These are phyloP conservation scores for Cyberlindnera mycetangii DNA, from an alignment of 805 yeast genomes.

Conservation along the genomic window DNA sequence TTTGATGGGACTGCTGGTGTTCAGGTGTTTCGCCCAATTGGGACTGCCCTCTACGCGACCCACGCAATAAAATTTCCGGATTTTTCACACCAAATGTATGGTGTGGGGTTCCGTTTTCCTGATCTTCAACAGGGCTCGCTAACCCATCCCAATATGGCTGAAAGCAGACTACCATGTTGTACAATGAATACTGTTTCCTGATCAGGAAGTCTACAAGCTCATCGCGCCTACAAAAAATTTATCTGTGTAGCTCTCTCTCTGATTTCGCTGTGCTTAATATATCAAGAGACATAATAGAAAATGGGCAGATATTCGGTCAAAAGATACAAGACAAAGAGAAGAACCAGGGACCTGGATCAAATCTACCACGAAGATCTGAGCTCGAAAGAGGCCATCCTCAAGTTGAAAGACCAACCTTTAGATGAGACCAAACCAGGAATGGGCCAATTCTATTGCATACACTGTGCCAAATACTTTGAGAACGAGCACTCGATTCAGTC, in stretches of 20 bases:
- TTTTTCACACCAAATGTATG: background rate
- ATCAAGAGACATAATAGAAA: conserved; percentile 7
- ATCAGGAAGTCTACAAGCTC: conserved; percentile 8
- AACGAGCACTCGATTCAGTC: conserved; percentile 66
- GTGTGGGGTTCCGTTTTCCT: background rate
- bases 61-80: background rate
- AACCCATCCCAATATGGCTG: background rate
- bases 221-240: conserved; percentile 9
- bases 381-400: conserved; percentile 56
- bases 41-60: conserved; percentile 1
- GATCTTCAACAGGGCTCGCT: conserved; percentile 9
- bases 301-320: conserved; percentile 90
- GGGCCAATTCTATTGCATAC: conserved; percentile 92
- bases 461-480: conserved; percentile 91
- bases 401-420: conserved; percentile 73
- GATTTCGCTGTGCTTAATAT: background rate
- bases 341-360: conserved; percentile 80
- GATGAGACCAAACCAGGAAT: conserved; percentile 92
- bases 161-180: background rate
- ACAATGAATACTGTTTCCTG: background rate
- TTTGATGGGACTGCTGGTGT: conserved; percentile 14
- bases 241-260: background rate
- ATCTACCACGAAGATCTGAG: conserved; percentile 69
- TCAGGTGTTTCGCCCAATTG: conserved; percentile 6
- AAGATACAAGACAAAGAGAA: conserved; percentile 86